Base-by-base conservation (phyloP, 208 protist species). In the Leishmania martiniquensis region DNA sequence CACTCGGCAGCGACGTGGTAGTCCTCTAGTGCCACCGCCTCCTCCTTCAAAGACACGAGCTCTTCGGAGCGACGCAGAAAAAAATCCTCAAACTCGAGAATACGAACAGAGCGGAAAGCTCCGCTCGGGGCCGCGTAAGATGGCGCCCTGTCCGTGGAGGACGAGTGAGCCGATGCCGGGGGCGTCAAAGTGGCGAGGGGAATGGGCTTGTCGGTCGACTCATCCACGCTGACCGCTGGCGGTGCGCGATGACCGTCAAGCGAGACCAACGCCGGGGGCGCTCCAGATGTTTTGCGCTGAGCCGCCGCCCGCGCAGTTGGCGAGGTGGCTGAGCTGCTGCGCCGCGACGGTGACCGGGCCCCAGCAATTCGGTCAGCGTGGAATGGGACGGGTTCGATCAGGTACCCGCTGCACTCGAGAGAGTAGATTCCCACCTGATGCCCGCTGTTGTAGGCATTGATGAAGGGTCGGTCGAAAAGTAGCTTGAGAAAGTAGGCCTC, bases 401-500 rank as follows among this genome's bases (percentile, higher is more conserved):
- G 29, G 60, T 83, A 75, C 22, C 94, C 94, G 69, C 60, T 87
- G 72, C 92, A 95, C 80, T 95, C 92, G 34, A 97, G 93, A 13
- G 88, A 89, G 81, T 97, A 97, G 17, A 97, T 82, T 2, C 94
- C 94, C 17, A 97, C 85, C 74, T 98, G 95, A 52, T 91, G 76
- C 34, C 85, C 81, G 20, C 69, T 75, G 73, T 98, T 98, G 49
- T 88, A 76, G 69, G 79, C 77, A 75, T 96, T 96, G 57, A 78
- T 78, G 71, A 95, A 93, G 10, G 93, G 91, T 1, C 76, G 57
- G 69, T 91, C 76, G 80, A 98, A 93, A 17, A 97, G 83, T 4
- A 98, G 85, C 73, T 95, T 96, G n/a, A 98, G 51, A 74, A 95
- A 97, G 70, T 96, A 95, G 10, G 94, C 93, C 77, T 89, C 83